These are phyloP conservation scores for Hygrocybe coccinea DNA, from an alignment of 768 basidiomycete species.

Conservation along the genomic window DNA sequence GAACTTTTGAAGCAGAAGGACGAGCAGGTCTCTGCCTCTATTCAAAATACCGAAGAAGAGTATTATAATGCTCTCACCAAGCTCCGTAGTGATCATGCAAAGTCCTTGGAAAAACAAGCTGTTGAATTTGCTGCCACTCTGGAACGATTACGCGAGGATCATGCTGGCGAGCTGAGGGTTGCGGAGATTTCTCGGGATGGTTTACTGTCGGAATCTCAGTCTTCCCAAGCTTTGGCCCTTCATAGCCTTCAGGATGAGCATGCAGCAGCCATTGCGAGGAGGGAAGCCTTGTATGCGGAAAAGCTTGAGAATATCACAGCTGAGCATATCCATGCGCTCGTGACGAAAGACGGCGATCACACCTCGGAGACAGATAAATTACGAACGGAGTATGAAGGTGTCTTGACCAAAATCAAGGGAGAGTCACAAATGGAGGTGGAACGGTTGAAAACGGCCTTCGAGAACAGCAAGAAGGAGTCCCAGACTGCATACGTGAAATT, in stretches of 20 bases:
- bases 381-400: conserved; percentile 53
- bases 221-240: conserved; percentile 56
- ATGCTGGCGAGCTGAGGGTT: conserved; percentile 67
- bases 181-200: conserved; percentile 72
- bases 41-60: conserved; percentile 72
- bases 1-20: conserved; percentile 57
- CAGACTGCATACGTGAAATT: conserved; percentile 22
- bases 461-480: conserved; percentile 43
- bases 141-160: conserved; percentile 73
- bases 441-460: conserved; percentile 39
- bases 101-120: conserved; percentile 56
- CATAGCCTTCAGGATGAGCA: conserved; percentile 71
- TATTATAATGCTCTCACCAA: conserved; percentile 78
- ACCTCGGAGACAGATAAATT: conserved; percentile 54
- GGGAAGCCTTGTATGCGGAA: conserved; percentile 59
- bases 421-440: conserved; percentile 52
- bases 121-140: conserved; percentile 56
- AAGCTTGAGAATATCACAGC: conserved; percentile 62
- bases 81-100: conserved; percentile 66
- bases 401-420: conserved; percentile 48
- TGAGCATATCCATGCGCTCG: conserved; percentile 52
- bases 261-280: conserved; percentile 55
- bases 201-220: conserved; percentile 68
- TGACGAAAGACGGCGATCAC: conserved; percentile 59
- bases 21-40: conserved; percentile 48